phyloP scores from a whole-genome alignment of 2,329 filamentous ascomycete species.

The Fusarium decemcellulare region DNA sequence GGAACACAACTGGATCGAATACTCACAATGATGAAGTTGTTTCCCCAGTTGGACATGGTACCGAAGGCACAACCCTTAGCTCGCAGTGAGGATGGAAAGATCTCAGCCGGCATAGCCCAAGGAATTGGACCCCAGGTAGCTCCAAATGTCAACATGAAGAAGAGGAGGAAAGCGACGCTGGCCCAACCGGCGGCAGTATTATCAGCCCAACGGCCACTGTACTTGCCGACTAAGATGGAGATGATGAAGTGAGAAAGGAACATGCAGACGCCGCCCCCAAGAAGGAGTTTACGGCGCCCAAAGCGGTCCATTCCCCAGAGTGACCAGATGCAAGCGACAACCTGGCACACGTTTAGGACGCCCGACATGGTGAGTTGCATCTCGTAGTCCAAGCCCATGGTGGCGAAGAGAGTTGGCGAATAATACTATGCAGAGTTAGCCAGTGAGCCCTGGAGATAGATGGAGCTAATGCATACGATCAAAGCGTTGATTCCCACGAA shows the following conservation, averaged over 20 bases:
- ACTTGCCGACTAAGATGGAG: slow-evolving; percentile 43
- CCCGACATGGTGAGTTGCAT: slow-evolving; percentile 52
- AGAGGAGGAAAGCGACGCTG: slow-evolving; percentile 52
- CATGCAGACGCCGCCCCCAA: slow-evolving; percentile 46
- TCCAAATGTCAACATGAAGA: slow-evolving; percentile 73
- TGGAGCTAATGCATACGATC: slow-evolving; percentile 46
- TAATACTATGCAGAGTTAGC: slow-evolving; percentile 50
- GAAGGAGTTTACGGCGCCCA: slow-evolving; percentile 34
- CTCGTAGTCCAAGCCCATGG: slow-evolving; percentile 17
- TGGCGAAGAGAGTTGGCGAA: slow-evolving; percentile 69
- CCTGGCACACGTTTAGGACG: slow-evolving; percentile 49
- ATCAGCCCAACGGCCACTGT: slow-evolving; percentile 37
- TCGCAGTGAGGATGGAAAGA: slow-evolving; percentile 72
- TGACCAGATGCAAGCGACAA: slow-evolving; percentile 57
- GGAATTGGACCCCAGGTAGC: slow-evolving; percentile 67
- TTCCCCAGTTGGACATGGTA: slow-evolving; percentile 65
- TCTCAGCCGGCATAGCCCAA: slow-evolving; percentile 62
- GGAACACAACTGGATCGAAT: too few relatives aligned
- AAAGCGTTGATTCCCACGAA: slow-evolving; percentile 57
- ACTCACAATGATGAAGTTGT: too few relatives aligned
- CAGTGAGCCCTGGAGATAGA: too few relatives aligned
- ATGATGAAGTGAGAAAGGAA: slow-evolving; percentile 46
- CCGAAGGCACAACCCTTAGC: slow-evolving; percentile 72
- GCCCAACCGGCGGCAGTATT: slow-evolving; percentile 47
- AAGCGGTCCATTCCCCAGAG: slow-evolving; percentile 57